These are phyloP conservation scores for Phytophthora pinifolia DNA, from an alignment of 352 stramenopile genomes.

Conservation along the genomic window DNA sequence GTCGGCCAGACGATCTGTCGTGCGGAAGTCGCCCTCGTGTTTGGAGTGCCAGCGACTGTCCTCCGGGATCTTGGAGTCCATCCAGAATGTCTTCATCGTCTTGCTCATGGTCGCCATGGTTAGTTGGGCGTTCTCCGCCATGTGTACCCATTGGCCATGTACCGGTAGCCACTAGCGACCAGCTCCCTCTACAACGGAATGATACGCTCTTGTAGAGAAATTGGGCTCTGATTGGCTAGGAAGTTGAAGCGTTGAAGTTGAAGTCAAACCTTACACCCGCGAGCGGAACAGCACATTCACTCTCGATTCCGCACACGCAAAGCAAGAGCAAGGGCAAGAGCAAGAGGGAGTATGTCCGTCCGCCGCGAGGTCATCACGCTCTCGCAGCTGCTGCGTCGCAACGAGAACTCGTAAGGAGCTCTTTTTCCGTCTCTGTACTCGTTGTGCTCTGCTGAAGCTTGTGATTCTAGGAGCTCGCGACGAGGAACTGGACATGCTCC, in stretches of 20 bases:
- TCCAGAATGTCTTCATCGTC: slow-evolving; percentile 35
- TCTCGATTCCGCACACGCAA: slow-evolving; percentile 32
- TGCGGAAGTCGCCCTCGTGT: slow-evolving; percentile 20
- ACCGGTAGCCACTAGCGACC: background rate
- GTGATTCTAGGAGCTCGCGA: slow-evolving; percentile 10
- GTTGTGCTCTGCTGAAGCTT: background rate
- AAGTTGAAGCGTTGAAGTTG: slow-evolving; percentile 41
- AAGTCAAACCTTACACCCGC: slow-evolving; percentile 1
- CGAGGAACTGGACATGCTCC: slow-evolving; percentile 11
- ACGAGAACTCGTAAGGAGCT: slow-evolving; percentile 35
- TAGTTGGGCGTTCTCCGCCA: too few relatives aligned
- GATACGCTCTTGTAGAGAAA: background rate
- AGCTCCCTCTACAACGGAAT: too few relatives aligned
- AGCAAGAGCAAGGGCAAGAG: background rate
- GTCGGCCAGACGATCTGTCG: slow-evolving; percentile 21
- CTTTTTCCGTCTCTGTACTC: slow-evolving; percentile 4
- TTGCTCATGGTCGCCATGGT: slow-evolving; percentile 19
- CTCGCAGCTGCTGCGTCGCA: slow-evolving; percentile 62
- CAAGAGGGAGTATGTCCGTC: slow-evolving; percentile 65
- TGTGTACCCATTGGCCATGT: slow-evolving; percentile 3
- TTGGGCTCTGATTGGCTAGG: slow-evolving; percentile 8
- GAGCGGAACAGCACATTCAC: slow-evolving; percentile 14
- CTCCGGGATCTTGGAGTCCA: slow-evolving; percentile 32
- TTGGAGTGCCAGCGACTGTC: slow-evolving; percentile 33
- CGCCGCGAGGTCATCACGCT: slow-evolving; percentile 71